Percentiles rank a stretch among this genome's conserved stretches.
phyloP scores from a whole-genome alignment of 805 yeast species.

The Diddensiella santjacobensis region DNA sequence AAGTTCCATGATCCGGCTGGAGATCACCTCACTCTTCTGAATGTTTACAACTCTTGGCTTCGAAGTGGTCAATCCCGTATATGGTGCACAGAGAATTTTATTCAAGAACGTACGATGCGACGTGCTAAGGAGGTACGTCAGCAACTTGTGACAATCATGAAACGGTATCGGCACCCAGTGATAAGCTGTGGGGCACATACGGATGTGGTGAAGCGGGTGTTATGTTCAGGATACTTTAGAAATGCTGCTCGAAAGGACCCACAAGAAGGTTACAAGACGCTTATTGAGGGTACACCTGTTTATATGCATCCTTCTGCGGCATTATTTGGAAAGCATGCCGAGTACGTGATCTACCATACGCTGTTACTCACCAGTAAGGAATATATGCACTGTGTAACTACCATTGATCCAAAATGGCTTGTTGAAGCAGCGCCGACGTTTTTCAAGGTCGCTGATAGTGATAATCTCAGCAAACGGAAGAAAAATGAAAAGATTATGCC shows the following conservation, averaged over 20 bases:
- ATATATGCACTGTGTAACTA: constrained; percentile 75
- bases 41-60: constrained; percentile 74
- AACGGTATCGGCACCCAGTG: constrained; percentile 29
- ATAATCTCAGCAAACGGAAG: constrained; percentile 45
- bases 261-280: constrained; percentile 47
- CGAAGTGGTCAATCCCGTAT: constrained; percentile 60
- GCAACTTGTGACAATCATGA: constrained; percentile 56
- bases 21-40: constrained; percentile 74
- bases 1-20: constrained; percentile 56
- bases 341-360: constrained; percentile 73
- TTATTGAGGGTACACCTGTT: constrained; percentile 44
- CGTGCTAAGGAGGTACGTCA: constrained; percentile 67
- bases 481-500: constrained; percentile 70
- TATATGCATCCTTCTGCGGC: constrained; percentile 84
- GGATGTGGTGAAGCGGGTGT: constrained; percentile 46
- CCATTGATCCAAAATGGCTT: constrained; percentile 69
- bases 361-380: constrained; percentile 81
- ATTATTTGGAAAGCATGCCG: constrained; percentile 71
- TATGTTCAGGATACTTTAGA: constrained; percentile 67
- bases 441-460: constrained; percentile 58
- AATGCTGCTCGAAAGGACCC: constrained; percentile 63
- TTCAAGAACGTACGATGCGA: constrained; percentile 69
- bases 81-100: constrained; percentile 84
- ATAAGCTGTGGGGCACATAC: constrained; percentile 33
- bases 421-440: constrained; percentile 71